phyloP scores from a whole-genome alignment of 176 grass and related monocot species.

The Oryza coarctata region DNA sequence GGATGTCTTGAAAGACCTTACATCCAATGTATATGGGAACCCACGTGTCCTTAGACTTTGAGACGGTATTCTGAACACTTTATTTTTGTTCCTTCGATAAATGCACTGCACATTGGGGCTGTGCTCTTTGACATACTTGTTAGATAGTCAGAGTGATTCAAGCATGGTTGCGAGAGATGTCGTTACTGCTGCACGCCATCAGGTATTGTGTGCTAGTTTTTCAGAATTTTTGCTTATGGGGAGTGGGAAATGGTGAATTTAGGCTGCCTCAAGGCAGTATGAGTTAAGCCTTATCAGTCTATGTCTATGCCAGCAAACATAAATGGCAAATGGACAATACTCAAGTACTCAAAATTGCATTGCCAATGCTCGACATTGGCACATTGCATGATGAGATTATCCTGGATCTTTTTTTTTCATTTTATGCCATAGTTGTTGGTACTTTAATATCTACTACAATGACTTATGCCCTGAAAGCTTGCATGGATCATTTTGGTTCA shows the following conservation, averaged over 20 bases:
- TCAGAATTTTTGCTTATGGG: not conserved
- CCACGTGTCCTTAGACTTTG: conserved; percentile 82
- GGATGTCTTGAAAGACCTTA: conserved; percentile 58
- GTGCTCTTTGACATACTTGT: conserved; percentile 46
- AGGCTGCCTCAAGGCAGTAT: not conserved
- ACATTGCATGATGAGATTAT: not conserved
- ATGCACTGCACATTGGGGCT: not conserved
- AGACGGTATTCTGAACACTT: not conserved
- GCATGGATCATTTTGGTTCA: not conserved
- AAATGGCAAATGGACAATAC: not conserved
- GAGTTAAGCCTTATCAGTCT: not conserved
- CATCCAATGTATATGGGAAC: conserved; percentile 78
- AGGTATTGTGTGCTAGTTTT: conserved; percentile 39
- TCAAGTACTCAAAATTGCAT: too few species aligned
- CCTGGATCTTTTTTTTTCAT: not conserved
- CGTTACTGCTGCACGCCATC: conserved; percentile 60
- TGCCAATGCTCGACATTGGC: not conserved
- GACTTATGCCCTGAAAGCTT: not conserved
- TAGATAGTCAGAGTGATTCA: conserved; percentile 95
- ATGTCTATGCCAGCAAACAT: not conserved
- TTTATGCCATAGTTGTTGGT: not conserved
- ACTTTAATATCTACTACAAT: not conserved
- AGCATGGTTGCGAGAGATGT: conserved; percentile 61
- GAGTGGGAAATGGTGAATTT: not conserved
- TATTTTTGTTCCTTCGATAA: not conserved